A percentile compares a stretch with the other conserved stretches of the same genome.
Conservation (phyloP, 2,329 filamentous ascomycete genomes). For the Colletotrichum tropicale region DNA sequence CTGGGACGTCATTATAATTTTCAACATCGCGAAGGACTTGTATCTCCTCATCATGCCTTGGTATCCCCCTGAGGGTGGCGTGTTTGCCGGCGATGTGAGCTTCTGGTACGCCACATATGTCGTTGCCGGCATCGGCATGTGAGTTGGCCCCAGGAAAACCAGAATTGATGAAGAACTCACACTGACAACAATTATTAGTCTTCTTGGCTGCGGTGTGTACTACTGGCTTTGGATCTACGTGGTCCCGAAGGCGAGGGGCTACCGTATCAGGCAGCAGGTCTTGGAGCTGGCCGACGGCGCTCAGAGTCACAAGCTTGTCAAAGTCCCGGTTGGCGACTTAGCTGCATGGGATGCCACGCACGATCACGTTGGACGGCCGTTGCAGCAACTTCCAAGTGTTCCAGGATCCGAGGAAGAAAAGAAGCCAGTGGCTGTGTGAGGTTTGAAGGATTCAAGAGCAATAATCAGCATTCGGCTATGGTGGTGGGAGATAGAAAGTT, state of each 20-base stretch:
- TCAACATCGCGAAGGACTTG: constrained; percentile 63
- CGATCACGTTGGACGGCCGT: constrained; percentile 45
- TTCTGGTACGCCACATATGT: constrained; percentile 79
- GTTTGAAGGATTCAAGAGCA: neutral
- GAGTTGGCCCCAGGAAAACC: constrained; percentile 30
- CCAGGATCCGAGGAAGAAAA: neutral
- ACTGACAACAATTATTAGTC: constrained; percentile 31
- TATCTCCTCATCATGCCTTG: constrained; percentile 74
- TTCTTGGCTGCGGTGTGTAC: constrained; percentile 59
- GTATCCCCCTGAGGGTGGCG: constrained; percentile 68
- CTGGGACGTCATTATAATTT: constrained; percentile 62
- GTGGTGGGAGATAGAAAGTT: neutral
- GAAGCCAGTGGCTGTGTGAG: neutral
- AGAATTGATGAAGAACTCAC: accelerated
- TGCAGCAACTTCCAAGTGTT: neutral
- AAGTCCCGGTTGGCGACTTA: constrained; percentile 54
- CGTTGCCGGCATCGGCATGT: constrained; percentile 68
- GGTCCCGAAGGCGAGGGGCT: constrained; percentile 55
- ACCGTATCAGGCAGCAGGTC: constrained; percentile 60
- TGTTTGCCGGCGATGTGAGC: constrained; percentile 66
- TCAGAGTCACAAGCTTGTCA: constrained; percentile 51
- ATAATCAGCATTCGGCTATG: neutral
- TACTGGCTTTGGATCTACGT: constrained; percentile 63
- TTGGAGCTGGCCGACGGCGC: constrained; percentile 37
- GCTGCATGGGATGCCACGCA: constrained; percentile 62